Conservation (phyloP, 208 protist species). For the Porcisia hertigi region DNA sequence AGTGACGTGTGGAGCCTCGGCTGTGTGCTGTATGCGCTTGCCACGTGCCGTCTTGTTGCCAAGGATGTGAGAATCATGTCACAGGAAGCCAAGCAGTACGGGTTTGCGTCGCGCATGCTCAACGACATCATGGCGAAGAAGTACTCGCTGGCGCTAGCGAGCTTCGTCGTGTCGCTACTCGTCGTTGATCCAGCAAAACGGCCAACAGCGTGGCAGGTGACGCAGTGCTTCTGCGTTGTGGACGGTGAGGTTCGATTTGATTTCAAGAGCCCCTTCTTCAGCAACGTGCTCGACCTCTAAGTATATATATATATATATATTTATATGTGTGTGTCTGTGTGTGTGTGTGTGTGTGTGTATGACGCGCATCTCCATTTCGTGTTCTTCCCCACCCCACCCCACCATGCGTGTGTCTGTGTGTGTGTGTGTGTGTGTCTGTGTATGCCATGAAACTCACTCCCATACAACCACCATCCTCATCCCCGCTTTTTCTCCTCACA, state of each 20-base stretch:
- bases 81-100: conserved; percentile 57
- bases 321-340: background rate
- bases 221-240: conserved; percentile 54
- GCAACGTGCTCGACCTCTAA: conserved; percentile 70
- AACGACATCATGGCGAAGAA: conserved; percentile 58
- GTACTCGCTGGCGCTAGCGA: conserved; percentile 76
- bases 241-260: conserved; percentile 60
- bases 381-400: background rate
- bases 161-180: conserved; percentile 79
- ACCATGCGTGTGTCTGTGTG: background rate
- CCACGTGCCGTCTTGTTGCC: conserved; percentile 60
- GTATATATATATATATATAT: background rate
- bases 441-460: too few species aligned
- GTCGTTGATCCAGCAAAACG: conserved; percentile 65
- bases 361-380: too few species aligned
- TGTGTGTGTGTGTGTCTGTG: background rate
- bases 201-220: conserved; percentile 59
- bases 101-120: conserved; percentile 69
- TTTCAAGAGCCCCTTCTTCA: conserved; percentile 63
- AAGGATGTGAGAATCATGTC: conserved; percentile 76
- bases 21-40: conserved; percentile 86
- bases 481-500: background rate
- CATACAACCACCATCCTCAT: too few species aligned
- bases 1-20: conserved; percentile 87
- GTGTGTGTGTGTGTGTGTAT: background rate